A percentile compares a stretch with the other conserved stretches of the same genome.
These are phyloP conservation scores for Fusarium annulatum DNA, from an alignment of 2,329 filamentous ascomycete genomes.

Conservation along the genomic window DNA sequence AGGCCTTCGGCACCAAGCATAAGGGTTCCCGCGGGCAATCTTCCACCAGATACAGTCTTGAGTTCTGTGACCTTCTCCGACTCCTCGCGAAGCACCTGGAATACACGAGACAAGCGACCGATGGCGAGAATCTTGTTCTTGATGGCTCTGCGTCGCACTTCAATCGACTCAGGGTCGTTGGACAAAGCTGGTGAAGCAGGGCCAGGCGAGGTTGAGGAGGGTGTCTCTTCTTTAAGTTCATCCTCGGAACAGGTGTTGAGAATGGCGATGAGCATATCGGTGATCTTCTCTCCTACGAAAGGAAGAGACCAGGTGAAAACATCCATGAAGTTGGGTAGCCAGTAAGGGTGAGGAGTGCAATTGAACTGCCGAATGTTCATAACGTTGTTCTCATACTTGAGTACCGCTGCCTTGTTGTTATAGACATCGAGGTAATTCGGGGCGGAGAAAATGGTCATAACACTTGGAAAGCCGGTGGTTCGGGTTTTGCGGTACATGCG, in stretches of 20 bases:
- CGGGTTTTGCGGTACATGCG: conserved; percentile 99
- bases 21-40: conserved; percentile 91
- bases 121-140: conserved; percentile 99
- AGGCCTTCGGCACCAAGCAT: conserved; percentile 99
- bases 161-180: conserved; percentile 84
- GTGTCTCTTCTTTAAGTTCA: conserved; percentile 88
- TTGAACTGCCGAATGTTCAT: conserved; percentile 99
- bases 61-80: conserved; percentile 96
- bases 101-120: conserved; percentile 93
- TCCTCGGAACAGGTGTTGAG: conserved; percentile 99
- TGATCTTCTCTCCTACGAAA: conserved; percentile 99
- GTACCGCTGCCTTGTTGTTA: conserved; percentile 98
- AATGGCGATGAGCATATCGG: conserved; percentile 99
- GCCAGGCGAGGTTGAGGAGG: conserved; percentile 74
- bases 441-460: conserved; percentile 99
- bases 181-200: conserved; percentile 76
- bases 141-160: conserved; percentile 95
- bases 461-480: conserved; percentile 97
- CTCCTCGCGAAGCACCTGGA: conserved; percentile 97
- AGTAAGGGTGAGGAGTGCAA: conserved; percentile 98
- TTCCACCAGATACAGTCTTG: conserved; percentile 94
- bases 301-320: conserved; percentile 99
- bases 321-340: conserved; percentile 99
- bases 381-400: conserved; percentile 99
- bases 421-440: conserved; percentile 99